A percentile compares a stretch with the other conserved stretches of the same genome.
Evolutionary conservation across 352 stramenopile genomes (phyloP).

Genomic region (Globisporangium takayamanum): DNA sequence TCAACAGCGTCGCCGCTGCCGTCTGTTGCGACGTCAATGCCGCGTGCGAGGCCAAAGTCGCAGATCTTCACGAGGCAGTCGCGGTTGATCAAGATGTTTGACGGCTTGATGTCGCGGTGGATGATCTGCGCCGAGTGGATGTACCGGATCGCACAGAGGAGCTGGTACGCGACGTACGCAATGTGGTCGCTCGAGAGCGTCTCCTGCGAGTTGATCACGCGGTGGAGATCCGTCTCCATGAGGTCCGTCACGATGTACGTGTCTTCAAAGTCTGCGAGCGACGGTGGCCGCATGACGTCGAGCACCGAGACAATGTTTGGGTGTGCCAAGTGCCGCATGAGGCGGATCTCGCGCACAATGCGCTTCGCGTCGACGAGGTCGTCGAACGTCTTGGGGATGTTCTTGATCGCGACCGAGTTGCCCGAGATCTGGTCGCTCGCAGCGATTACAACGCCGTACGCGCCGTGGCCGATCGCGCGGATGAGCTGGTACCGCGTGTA

Average conservation of each 20-base stretch:
- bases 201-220: constrained; percentile 76
- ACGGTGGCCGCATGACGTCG: constrained; percentile 72
- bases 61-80: constrained; percentile 88
- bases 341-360: constrained; percentile 78
- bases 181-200: constrained; percentile 67
- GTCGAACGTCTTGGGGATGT: constrained; percentile 81
- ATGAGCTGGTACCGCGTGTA: constrained; percentile 83
- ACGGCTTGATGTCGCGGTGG: constrained; percentile 94
- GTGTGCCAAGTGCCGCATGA: constrained; percentile 74
- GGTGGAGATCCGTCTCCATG: constrained; percentile 78
- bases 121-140: constrained; percentile 86
- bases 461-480: constrained; percentile 69
- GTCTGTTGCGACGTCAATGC: constrained; percentile 44
- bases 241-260: constrained; percentile 83
- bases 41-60: constrained; percentile 85
- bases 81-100: constrained; percentile 94
- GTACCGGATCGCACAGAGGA: constrained; percentile 73
- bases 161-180: constrained; percentile 80
- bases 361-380: constrained; percentile 81
- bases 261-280: constrained; percentile 69
- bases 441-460: constrained; percentile 77
- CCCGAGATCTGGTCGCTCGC: constrained; percentile 74
- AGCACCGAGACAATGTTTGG: constrained; percentile 67
- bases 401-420: constrained; percentile 83
- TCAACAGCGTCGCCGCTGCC: constrained; percentile 28